Evolutionary conservation across 345 rosid species (phyloP).

Genomic region (Ailanthus altissimus): DNA sequence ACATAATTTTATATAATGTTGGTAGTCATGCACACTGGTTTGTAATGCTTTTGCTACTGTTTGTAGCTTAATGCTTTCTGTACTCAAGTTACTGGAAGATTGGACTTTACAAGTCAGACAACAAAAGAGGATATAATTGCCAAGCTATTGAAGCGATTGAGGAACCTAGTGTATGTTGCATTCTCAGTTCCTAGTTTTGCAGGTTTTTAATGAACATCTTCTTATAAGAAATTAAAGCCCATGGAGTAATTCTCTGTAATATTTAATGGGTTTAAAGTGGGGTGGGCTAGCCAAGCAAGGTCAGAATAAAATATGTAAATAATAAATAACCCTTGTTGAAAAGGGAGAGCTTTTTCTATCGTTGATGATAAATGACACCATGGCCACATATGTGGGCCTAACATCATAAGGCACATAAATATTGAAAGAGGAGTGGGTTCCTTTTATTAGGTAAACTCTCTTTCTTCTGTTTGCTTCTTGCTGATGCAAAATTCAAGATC

Average conservation of each 20-base stretch:
- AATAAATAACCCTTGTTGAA: background rate
- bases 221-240: slow-evolving; percentile 16
- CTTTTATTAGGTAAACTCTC: background rate
- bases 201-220: slow-evolving; percentile 19
- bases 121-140: slow-evolving; percentile 57
- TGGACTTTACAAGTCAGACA: slow-evolving; percentile 57
- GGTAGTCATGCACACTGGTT: slow-evolving; percentile 15
- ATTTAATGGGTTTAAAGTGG: background rate
- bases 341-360: background rate
- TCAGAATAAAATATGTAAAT: background rate
- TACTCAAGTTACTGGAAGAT: slow-evolving; percentile 60
- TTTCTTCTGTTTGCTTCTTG: background rate
- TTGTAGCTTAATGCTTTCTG: slow-evolving; percentile 81
- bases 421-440: background rate
- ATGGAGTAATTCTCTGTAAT: background rate
- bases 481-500: background rate
- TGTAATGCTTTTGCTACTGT: slow-evolving; percentile 24
- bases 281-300: background rate
- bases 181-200: slow-evolving; percentile 20
- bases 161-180: slow-evolving; percentile 68
- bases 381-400: background rate
- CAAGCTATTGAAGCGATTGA: slow-evolving; percentile 68
- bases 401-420: background rate
- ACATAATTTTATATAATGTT: slow-evolving; percentile 14
- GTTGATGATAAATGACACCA: background rate